These are phyloP conservation scores for Pyrus communis DNA, from an alignment of 306 rosid species.

Conservation along the genomic window DNA sequence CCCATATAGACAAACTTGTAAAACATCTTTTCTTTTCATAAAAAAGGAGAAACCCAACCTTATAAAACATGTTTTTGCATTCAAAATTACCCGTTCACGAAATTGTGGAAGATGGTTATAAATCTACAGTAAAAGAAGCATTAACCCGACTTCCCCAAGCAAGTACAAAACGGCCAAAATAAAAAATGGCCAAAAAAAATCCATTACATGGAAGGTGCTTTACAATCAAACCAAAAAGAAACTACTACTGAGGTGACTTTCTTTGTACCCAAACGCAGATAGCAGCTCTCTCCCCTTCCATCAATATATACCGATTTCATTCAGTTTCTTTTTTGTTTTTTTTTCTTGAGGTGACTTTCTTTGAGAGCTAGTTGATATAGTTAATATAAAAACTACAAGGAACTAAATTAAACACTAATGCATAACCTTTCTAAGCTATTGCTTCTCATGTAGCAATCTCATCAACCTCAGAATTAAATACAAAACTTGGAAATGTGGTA, in stretches of 20 bases:
- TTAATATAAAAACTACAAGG: background rate
- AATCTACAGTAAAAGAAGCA: too few species aligned
- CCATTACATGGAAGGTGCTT: conserved; percentile 5
- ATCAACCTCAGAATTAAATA: conserved; percentile 75
- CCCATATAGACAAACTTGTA: too few species aligned
- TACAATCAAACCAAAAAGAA: conserved; percentile 2
- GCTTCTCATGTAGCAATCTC: conserved; percentile 49
- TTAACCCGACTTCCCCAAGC: too few species aligned
- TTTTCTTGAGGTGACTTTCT: too few species aligned
- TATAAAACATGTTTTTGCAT: too few species aligned
- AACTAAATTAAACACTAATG: conserved; percentile 4
- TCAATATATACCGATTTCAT: background rate
- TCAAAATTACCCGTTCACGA: too few species aligned
- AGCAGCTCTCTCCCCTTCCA: background rate
- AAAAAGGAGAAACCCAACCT: too few species aligned
- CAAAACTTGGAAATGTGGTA: conserved; percentile 83
- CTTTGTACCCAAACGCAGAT: background rate
- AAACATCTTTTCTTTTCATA: too few species aligned
- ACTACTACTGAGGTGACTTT: conserved; percentile 5
- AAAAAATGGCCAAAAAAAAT: background rate
- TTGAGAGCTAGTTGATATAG: background rate
- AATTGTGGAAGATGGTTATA: too few species aligned
- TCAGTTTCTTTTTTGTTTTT: background rate
- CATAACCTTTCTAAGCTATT: conserved; percentile 8
- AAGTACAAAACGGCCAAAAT: too few species aligned